These are phyloP conservation scores for Hypoxylon trugodes DNA, from an alignment of 495 filamentous ascomycete species.

Conservation along the genomic window DNA sequence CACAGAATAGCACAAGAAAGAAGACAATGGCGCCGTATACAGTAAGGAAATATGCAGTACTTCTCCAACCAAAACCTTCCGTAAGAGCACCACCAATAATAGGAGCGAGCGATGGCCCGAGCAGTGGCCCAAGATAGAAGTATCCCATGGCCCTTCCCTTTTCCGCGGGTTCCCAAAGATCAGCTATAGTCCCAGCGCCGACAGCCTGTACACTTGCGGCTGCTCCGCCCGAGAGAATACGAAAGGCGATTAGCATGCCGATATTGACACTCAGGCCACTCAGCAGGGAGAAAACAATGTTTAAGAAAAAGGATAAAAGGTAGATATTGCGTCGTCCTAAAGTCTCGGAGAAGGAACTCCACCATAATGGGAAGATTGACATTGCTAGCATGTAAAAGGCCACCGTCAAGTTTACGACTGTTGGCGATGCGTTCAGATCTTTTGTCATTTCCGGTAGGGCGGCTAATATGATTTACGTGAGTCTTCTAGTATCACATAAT, in stretches of 20 bases:
- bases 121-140: constrained; percentile 90
- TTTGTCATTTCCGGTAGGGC: constrained; percentile 73
- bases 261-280: constrained; percentile 79
- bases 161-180: constrained; percentile 86
- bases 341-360: constrained; percentile 89
- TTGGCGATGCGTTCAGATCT: constrained; percentile 71
- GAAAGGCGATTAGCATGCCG: constrained; percentile 85
- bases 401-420: constrained; percentile 82
- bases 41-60: constrained; percentile 86
- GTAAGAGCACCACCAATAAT: constrained; percentile 85
- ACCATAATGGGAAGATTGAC: constrained; percentile 93
- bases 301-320: constrained; percentile 80
- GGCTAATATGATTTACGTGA: constrained; percentile 56
- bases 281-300: constrained; percentile 78
- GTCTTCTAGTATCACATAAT: constrained; percentile 10
- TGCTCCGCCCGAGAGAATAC: constrained; percentile 81
- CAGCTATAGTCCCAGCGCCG: constrained; percentile 90
- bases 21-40: constrained; percentile 76
- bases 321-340: constrained; percentile 87
- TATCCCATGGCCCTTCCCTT: constrained; percentile 89
- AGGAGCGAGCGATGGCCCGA: constrained; percentile 83
- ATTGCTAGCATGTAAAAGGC: constrained; percentile 91
- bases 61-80: constrained; percentile 78
- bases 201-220: constrained; percentile 91
- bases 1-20: constrained; percentile 68